Conservation (phyloP, 345 rosid genomes). For the Hibiscus trionum region DNA sequence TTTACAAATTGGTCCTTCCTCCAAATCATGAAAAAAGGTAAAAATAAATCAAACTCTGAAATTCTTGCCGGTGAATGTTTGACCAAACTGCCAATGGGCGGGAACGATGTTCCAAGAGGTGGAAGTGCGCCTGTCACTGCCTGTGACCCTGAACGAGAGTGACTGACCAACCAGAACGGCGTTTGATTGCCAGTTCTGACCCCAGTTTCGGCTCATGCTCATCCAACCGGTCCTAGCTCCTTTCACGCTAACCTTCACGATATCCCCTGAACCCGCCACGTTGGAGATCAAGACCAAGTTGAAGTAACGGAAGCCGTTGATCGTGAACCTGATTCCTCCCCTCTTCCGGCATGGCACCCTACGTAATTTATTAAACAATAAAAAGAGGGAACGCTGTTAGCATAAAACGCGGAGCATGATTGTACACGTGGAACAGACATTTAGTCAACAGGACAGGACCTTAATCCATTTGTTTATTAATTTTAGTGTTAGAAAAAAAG, state of each 20-base stretch:
- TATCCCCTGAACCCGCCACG: conserved; percentile 54
- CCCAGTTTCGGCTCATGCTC: conserved; percentile 62
- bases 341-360: conserved; percentile 58
- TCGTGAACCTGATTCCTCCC: conserved; percentile 57
- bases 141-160: conserved; percentile 51
- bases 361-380: neutral
- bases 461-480: no score
- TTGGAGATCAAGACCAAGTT: conserved; percentile 54
- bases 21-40: neutral
- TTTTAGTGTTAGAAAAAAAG: no score
- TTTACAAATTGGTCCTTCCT: neutral
- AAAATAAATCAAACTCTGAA: conserved; percentile 34
- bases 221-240: conserved; percentile 49
- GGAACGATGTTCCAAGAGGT: conserved; percentile 69
- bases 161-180: conserved; percentile 49
- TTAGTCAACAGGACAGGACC: neutral
- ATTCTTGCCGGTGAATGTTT: conserved; percentile 60
- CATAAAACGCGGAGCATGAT: conserved; percentile 9
- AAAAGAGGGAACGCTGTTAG: neutral
- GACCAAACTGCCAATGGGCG: conserved; percentile 61
- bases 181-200: conserved; percentile 63
- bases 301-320: conserved; percentile 60
- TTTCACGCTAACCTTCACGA: conserved; percentile 41
- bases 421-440: neutral
- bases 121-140: conserved; percentile 56